Base-by-base conservation (phyloP, 129 eudicot species). In the Smallanthus sonchifolius region DNA sequence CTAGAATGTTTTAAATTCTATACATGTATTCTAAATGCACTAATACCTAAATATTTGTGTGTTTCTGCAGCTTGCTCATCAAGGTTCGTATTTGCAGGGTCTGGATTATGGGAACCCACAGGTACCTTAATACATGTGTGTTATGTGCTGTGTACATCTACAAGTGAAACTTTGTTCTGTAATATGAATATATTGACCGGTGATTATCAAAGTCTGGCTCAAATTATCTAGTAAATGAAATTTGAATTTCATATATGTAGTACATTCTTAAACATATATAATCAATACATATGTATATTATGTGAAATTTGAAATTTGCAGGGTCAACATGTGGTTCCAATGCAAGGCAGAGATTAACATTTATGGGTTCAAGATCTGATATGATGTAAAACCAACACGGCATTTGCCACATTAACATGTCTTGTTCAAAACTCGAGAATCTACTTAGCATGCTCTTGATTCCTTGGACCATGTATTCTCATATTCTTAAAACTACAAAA, bases 321-420 rank as follows among this genome's bases (percentile, higher is more conserved):
- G 74, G 79, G 83, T 77, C 91, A 80, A 36, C 91, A 86, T 67
- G 74, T 86, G 89, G 87, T 84, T 71, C 84, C 75, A 7, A 84
- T 82, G 87, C 89, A 70, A 75, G 86, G 96, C 60, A 83, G 85
- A 56, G 91, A 86, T 63, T 82, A 86, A 83, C 61, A 56, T 40
- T 55, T n/a, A 7, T 14, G 40, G 71, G 49, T 35, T 63, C 15
- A 16, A 35, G 38, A 32, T 43, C 69, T 32, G 30, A 30, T 61
- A 60, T 24, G 54, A 28, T 38, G 9, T 1, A 13, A 63, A 74
- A 62, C 66, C 62, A 63, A 62, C n/a, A 45, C 16, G 19, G 55
- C 35, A 10, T 32, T 60, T 28, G 48, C 43, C 69, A 60, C 69
- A 32, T 60, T 56, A 30, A 35, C 77, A 74, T 20, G 70, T 49